Base-by-base conservation (phyloP, 208 protist species). In the Trypanosoma brucei region DNA sequence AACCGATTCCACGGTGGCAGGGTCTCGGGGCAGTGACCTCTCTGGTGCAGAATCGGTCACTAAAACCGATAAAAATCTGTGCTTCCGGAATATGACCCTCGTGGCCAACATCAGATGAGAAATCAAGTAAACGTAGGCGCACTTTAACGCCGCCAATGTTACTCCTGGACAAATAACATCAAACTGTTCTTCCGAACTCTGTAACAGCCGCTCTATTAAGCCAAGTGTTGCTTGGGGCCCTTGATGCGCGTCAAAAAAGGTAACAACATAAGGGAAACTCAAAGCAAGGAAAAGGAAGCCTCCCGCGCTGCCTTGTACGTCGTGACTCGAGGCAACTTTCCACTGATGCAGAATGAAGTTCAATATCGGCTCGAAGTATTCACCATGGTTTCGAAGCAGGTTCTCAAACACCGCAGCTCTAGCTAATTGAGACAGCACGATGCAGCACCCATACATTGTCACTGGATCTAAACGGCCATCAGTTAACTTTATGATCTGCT, bases 61-160 rank as follows among this genome's bases (percentile, higher is more conserved):
- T 3, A 86, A 42, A 3, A 68, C 55, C 30, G 85, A 86, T 14
- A 95, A 67, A 46, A 80, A 75, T 3, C 83, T 81, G 70, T 95
- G 88, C 58, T 84, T 85, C 35, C 83, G 73, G 63, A 95, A 95
- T 38, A 92, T 67, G 13, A 92, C 88, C 53, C 84, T 79, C 2
- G 88, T 93, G 14, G 81, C 78, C 14, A 92, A 74, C 83, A 95
- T 90, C 38, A 95, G 64, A 57, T 92, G 81, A 30, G 79, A 79
- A 49, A 91, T 70, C 22, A 90, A 60, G 76, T 93, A 95, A 34
- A 81, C 82, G 56, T 90, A 91, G 44, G 92, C 60, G 56, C 83
- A 91, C 33, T 83, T 79, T 52, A 95, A 69, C 22, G 75, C 63
- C 3, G 69, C 76, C 30, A 89, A 66, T 54, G 86, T 78, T 14